Evolutionary conservation across 202 grass and related monocot species (phyloP).

Genomic region (Bolboschoenoplectus hybrid): DNA sequence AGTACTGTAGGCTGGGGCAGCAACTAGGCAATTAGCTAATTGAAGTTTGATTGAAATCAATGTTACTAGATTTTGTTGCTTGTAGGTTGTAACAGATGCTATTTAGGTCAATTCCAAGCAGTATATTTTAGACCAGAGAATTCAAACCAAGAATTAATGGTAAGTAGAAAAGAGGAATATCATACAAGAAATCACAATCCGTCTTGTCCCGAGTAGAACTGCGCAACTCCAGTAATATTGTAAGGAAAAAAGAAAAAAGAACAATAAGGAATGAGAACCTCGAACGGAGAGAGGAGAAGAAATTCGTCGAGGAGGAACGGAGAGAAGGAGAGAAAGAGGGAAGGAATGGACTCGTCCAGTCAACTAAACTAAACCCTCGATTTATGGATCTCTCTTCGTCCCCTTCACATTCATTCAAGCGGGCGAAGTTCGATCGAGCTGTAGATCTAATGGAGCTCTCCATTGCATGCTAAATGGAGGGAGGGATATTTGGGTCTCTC

Average conservation of each 20-base stretch:
- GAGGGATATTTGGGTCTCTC: neutral
- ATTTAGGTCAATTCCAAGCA: neutral
- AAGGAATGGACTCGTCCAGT: slow-evolving; percentile 2
- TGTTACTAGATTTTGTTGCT: slow-evolving; percentile 16
- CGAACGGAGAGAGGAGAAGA: neutral
- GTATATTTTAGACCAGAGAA: neutral
- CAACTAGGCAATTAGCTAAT: neutral
- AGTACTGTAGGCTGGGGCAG: neutral
- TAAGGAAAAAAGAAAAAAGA: neutral
- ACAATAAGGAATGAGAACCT: slow-evolving; percentile 1
- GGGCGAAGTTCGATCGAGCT: neutral
- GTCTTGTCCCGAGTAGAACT: neutral
- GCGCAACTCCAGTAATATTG: neutral
- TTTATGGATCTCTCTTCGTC: neutral
- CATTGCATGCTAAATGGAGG: neutral
- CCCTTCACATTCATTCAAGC: neutral
- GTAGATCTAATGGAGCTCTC: neutral
- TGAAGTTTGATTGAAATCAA: neutral
- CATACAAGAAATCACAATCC: neutral
- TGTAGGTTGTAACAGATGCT: neutral
- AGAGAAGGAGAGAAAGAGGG: neutral
- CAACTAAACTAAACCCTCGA: neutral
- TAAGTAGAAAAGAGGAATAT: neutral
- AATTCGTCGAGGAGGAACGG: neutral
- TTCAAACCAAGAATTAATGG: neutral